Evolutionary conservation across 306 rosid species (phyloP), one percentile per base, ranked within the genome.

Genomic region (Mimosa bimucronata): DNA sequence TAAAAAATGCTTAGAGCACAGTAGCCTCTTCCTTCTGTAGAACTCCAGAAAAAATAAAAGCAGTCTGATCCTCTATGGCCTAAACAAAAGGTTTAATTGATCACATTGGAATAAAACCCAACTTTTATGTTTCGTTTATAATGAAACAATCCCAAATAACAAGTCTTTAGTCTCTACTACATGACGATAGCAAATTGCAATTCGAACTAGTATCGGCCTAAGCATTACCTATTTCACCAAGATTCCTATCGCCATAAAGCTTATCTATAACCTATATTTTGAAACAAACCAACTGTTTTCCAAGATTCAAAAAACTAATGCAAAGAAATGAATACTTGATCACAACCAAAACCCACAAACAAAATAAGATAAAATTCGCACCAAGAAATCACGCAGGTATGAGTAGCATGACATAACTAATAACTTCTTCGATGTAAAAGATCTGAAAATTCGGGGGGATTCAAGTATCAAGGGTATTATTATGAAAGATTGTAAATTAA

Each of bases 401-500:
- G 71, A 66, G 18, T 66, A 14, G 29, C 34, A 37, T 41, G 18
- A 48, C 16, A 23, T 7, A 25, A 26, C 66, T 62, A 11, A 66
- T 60, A 7, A 37, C 28, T 14, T 71, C 50, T 75, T 79, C 30
- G 83, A 66, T 41, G 69, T 15, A 18, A 53, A 42, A 77, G 90
- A 89, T 80, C 85, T 77, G 72, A 66, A 50, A 74, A 31, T 77
- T 85, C 70, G 3, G 38, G n/a, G 80, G 16, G 84, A 85, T 34
- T 76, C 66, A 67, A 68, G 72, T 9, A 44, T 69, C 12, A 28
- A 62, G 71, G 19, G 69, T n/a, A n/a, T n/a, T n/a, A n/a, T n/a
- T 44, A 52, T 60, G 58, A 44, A 66, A 29, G 9, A 40, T 9
- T 66, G 71, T 46, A 30, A 55, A 28, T 37, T 31, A 53, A 62